Base-by-base conservation (phyloP, 192 early-diverging fungal species). In the Chytriomyces sp. region DNA sequence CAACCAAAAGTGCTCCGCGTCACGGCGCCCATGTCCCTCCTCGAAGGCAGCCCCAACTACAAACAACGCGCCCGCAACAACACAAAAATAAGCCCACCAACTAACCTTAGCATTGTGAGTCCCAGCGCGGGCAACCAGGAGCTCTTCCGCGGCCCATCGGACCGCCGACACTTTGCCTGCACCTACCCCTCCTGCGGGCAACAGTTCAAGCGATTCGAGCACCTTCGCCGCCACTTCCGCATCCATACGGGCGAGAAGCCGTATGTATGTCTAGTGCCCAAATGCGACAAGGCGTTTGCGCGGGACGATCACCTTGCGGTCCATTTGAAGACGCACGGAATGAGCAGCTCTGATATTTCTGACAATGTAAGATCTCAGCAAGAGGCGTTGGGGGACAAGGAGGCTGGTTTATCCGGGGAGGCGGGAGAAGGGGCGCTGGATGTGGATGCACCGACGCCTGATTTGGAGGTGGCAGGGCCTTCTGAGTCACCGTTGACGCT, bases 211-310 rank as follows among this genome's bases (percentile, higher is more conserved):
- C 87, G 91, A 31, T 81, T 87, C 59, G 91, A 93, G 73, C 92
- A 93, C 61, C 80, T 93, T 10, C 86, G 89, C 58, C 81, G 92
- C 17, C 92, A 94, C 75, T 85, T 86, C 75, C 85, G 93, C 39
- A 54, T 62, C 30, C 91, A 92, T 72, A 88, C 89, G 0, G 80
- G 86, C 5, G 87, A 88, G 62, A 81, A 82, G 37, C 91, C 91
- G 5, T 92, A 83, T 72, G 73, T 67, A 4, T 92, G 91, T 69
- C 73, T 72, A 0, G 68, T 81, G 3, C 72, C 67, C 10, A 80
- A 75, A 8, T 92, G 91, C 56, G 76, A 77, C 64, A 86, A 87
- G 59, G 70, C 60, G 3, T 92, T 92, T 73, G 83, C 85, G 12
- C 77, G 89, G 40, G 81, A 81, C 3, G 90, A 92, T 72, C 86